phyloP scores from a whole-genome alignment of 2,329 filamentous ascomycete species.

The Colletotrichum chlorophyti region DNA sequence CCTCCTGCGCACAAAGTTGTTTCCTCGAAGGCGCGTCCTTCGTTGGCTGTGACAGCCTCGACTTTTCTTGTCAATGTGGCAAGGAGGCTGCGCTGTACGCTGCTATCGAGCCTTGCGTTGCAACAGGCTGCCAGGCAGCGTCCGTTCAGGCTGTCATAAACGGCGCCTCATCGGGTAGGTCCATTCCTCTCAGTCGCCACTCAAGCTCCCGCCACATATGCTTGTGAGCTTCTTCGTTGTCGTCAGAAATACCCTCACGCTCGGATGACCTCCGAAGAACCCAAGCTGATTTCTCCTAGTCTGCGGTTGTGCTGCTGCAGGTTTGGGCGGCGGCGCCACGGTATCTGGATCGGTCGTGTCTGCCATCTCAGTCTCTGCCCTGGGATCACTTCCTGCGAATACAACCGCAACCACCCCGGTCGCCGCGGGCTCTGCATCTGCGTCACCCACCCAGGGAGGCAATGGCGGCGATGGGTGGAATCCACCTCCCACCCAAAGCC shows the following conservation, averaged over 20 bases:
- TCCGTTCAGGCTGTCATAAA: conserved; percentile 35
- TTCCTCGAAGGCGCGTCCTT: conserved; percentile 35
- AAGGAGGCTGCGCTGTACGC: conserved; percentile 32
- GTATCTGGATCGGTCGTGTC: conserved; percentile 20
- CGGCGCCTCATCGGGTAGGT: conserved; percentile 32
- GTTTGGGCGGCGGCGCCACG: neutral
- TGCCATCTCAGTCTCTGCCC: conserved; percentile 1
- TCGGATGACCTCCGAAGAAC: too few species aligned
- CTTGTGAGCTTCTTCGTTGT: too few species aligned
- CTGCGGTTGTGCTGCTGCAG: conserved; percentile 18
- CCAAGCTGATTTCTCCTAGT: too few species aligned
- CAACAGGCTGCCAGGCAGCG: conserved; percentile 33
- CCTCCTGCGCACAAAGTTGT: conserved; percentile 36
- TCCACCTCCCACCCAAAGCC: neutral
- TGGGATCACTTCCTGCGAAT: conserved; percentile 6
- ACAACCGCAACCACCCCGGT: conserved; percentile 3
- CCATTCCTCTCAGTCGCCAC: neutral
- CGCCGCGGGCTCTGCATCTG: neutral
- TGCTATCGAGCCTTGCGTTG: conserved; percentile 37
- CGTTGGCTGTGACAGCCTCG: conserved; percentile 35
- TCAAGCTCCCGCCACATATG: too few species aligned
- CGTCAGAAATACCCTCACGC: too few species aligned
- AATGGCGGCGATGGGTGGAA: conserved; percentile 7
- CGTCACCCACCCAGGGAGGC: conserved; percentile 9
- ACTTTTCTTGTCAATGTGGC: conserved; percentile 38